Evolutionary conservation across 2,329 filamentous ascomycete genomes (phyloP), one percentile per base, ranked within the genome.

Genomic region (Pyricularia sp.): DNA sequence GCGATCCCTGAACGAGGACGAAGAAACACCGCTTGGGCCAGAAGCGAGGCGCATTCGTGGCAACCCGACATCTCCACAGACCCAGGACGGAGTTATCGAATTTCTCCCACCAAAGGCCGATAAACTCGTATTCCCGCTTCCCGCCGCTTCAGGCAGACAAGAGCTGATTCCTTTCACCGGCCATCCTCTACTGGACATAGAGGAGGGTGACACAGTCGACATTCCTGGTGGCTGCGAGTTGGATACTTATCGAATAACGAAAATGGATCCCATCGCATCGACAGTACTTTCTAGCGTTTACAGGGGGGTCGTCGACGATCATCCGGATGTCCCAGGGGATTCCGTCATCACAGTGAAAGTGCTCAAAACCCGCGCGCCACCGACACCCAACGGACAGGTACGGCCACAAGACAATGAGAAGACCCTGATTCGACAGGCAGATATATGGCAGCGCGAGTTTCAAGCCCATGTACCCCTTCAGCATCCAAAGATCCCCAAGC

Each of bases 311-410:
- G 65, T 79, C 24, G 55, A 44, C 24, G 75, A 79, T 44, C 79
- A 84, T 70, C 84, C 82, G 4, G 72, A 78, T 10, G 78, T 83
- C 22, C 68, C 68, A 1, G 76, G 81, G 2, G 80, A 82, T 64
- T 78, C 79, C 24, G 78, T 84, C 64, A 82, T 85, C 65, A 85
- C 82, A 1, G 82, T 85, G 71, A 86, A 86, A 69, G 82, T 86
- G 1, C 80, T 86, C 68, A 85, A 84, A 73, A 85, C 83, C 1
- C 74, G 78, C 6, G 71, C 77, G 3, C 69, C 76, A 35, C 66
- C 67, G 13, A 62, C 62, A 1, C 66, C 49, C 13, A 76, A 75
- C 57, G 67, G 75, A 3, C 73, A 76, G 62, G 71, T 76, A 59
- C 81, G 80, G 65, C 78, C 80, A 2, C 77, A 79, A 59, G 78